phyloP scores from a whole-genome alignment of 306 rosid genomes.

The Gillenia trifoliata region DNA sequence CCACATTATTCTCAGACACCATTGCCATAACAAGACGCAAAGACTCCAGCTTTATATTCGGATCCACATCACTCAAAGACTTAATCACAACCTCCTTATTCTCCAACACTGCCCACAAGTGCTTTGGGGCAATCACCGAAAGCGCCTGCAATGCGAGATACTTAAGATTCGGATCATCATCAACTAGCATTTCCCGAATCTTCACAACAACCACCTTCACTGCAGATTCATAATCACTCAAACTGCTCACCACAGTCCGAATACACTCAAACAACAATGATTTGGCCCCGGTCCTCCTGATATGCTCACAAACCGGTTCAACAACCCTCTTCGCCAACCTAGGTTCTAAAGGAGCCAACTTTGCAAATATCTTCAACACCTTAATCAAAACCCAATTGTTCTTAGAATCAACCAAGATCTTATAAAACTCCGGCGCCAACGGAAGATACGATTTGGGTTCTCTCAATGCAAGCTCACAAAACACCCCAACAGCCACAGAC shows the following conservation, averaged over 20 bases:
- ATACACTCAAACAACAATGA: conserved; percentile 81
- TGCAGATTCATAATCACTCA: conserved; percentile 59
- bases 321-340: conserved; percentile 73
- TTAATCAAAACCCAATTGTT: conserved; percentile 90
- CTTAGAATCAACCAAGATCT: conserved; percentile 64
- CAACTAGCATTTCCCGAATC: conserved; percentile 63
- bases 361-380: conserved; percentile 69
- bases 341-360: conserved; percentile 70
- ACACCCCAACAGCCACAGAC: conserved; percentile 72
- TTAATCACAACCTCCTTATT: conserved; percentile 78
- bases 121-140: conserved; percentile 45
- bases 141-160: conserved; percentile 84
- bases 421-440: conserved; percentile 79
- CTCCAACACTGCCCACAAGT: conserved; percentile 80
- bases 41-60: conserved; percentile 71
- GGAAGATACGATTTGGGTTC: conserved; percentile 83
- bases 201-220: conserved; percentile 63
- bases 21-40: conserved; percentile 72
- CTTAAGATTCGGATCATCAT: conserved; percentile 83
- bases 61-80: conserved; percentile 80
- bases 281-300: conserved; percentile 63
- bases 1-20: conserved; percentile 74
- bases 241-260: conserved; percentile 71
- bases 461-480: conserved; percentile 66
- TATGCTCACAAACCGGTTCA: conserved; percentile 72